These are phyloP conservation scores for Gautieria morchelliformis DNA, from an alignment of 768 basidiomycete species.

Conservation along the genomic window DNA sequence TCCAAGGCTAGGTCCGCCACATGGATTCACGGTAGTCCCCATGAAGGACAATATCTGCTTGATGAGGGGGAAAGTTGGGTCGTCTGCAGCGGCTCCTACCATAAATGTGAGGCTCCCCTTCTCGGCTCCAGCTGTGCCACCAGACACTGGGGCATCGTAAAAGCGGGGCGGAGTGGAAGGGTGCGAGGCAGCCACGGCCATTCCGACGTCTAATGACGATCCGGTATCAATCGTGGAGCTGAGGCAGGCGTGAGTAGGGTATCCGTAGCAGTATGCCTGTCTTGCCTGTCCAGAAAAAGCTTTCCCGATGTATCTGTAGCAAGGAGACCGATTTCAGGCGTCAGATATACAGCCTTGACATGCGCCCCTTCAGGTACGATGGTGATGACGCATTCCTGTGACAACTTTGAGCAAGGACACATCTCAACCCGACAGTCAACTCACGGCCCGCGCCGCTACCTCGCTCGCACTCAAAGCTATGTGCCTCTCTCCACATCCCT, in stretches of 20 bases:
- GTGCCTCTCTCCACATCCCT: neutral
- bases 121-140: slow-evolving; percentile 8
- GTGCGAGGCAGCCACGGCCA: slow-evolving; percentile 2
- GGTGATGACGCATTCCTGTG: slow-evolving; percentile 31
- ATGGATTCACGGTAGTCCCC: slow-evolving; percentile 6
- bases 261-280: neutral
- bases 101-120: slow-evolving; percentile 7
- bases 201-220: slow-evolving; percentile 7
- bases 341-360: slow-evolving; percentile 19
- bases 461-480: slow-evolving; percentile 4
- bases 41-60: slow-evolving; percentile 1
- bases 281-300: slow-evolving; percentile 4
- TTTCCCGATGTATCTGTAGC: slow-evolving; percentile 5
- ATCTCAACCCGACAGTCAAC: neutral
- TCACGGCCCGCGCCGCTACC: slow-evolving; percentile 2
- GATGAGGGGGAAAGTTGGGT: slow-evolving; percentile 1
- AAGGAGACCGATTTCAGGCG: slow-evolving; percentile 7
- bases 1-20: slow-evolving; percentile 5
- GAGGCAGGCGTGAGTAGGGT: neutral
- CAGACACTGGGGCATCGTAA: slow-evolving; percentile 6
- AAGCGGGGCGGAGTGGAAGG: neutral
- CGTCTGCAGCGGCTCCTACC: slow-evolving; percentile 3
- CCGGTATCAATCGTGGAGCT: slow-evolving; percentile 10
- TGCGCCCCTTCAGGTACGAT: slow-evolving; percentile 32
- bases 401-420: neutral